Base-by-base conservation (phyloP, 805 yeast genomes). In the Jamesozyma jinghongensis region DNA sequence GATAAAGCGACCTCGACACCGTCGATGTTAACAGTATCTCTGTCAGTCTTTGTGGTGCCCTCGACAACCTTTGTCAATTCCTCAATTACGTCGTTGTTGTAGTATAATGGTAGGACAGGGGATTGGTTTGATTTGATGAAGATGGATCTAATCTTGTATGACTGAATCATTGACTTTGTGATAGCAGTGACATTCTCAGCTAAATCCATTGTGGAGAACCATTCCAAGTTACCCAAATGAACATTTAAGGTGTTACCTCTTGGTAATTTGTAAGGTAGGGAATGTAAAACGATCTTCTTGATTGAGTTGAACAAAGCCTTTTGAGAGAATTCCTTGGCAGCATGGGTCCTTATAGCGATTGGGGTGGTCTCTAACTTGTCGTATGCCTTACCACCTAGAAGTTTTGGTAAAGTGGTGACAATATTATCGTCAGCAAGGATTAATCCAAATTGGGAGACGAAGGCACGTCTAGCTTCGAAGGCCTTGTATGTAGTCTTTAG, bases 391-490 rank as follows among this genome's bases (percentile, higher is more conserved):
- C 97, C 96, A 40, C 96, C 96, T 48, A 92, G 67, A 29, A 84
- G 65, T 52, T 79, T 77, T 36, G 98, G 98, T 63, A 92, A 71
- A 44, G 84, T 69, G 22, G 87, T 77, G 40, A 86, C 69, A 35
- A 90, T 68, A 29, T 81, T 79, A 47, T 87, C 95, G 64, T 92
- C 98, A 40, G 85, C 80, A 33, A 92, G 58, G 61, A 92, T 85
- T 45, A 86, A 49, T 53, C 87, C 94, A 57, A 75, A 84, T 43
- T 76, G 78, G 13, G 70, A 60, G 33, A 72, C 63, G 45, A 92
- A 75, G 47, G 78, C 80, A 60, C 97, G 79, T 61, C 87, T 79
- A 44, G 87, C 80, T 63, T 92, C 97, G 54, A 68, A 92, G n/a
- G 85, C 76, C 66, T 86, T 86, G 71, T 78, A 90, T 45, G 81